A percentile compares a stretch with the other conserved stretches of the same genome.
These are phyloP conservation scores for Penicillium sp. DNA, from an alignment of 2,329 filamentous ascomycete genomes.

Conservation along the genomic window DNA sequence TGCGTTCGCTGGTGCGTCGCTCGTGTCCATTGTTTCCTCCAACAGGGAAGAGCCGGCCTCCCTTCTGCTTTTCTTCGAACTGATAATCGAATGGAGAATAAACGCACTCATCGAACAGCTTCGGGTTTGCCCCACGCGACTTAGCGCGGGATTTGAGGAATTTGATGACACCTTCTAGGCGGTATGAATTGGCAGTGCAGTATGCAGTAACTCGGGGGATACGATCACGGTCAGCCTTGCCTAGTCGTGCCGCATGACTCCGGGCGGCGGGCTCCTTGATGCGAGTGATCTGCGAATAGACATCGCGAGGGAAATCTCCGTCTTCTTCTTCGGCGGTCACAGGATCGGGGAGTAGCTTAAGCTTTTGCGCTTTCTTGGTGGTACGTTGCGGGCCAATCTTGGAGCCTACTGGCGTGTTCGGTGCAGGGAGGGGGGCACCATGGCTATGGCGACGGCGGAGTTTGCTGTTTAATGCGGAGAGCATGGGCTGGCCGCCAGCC, in stretches of 20 bases:
- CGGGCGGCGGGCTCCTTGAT: constrained; percentile 96
- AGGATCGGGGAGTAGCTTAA: constrained; percentile 94
- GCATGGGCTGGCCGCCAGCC: constrained; percentile 60
- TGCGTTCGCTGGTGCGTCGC: constrained; percentile 59
- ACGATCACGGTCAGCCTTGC: constrained; percentile 87
- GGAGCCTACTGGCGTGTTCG: constrained; percentile 46
- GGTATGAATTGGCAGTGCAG: constrained; percentile 90
- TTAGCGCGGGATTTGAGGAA: constrained; percentile 86
- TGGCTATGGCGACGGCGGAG: constrained; percentile 84
- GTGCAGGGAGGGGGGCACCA: constrained; percentile 58
- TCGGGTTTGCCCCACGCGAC: constrained; percentile 78
- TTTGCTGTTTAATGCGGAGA: constrained; percentile 84
- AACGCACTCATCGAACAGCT: constrained; percentile 95
- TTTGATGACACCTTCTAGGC: constrained; percentile 84
- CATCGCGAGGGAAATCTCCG: constrained; percentile 90
- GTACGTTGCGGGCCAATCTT: constrained; percentile 96
- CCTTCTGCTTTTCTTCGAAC: constrained; percentile 49
- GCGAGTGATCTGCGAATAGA: constrained; percentile 95
- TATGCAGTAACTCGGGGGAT: constrained; percentile 94
- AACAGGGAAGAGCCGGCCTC: constrained; percentile 31
- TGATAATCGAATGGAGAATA: constrained; percentile 91
- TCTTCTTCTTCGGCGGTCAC: constrained; percentile 83
- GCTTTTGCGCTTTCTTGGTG: constrained; percentile 92
- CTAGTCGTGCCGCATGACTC: constrained; percentile 86
- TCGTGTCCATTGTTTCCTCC: constrained; percentile 37